Base-by-base conservation (phyloP, 1,284 basidiomycete species). In the Papiliotrema terrestris region DNA sequence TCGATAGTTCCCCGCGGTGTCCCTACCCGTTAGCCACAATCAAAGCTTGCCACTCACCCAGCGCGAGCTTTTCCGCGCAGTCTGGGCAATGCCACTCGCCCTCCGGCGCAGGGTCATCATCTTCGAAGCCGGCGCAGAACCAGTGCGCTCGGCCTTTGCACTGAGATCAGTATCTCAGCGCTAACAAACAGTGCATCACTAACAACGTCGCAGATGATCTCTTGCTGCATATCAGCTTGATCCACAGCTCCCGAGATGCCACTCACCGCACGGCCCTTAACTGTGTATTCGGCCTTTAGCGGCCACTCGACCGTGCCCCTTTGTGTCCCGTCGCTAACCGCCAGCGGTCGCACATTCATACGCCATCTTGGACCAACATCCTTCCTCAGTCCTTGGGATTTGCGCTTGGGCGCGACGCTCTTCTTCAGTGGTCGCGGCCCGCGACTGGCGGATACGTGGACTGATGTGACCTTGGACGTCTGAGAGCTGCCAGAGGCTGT, bases 71-170 rank as follows among this genome's bases (percentile, higher is more conserved):
- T 2, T 42, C 8, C 3, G 15, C n/a, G 35, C 52, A 54, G 23
- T 54, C 52, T 3, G 52, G 52, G 49, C 52, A 54, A n/a, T 36
- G 14, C 52, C 52, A 54, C 8, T 54, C 52, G 14, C 52, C 46
- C 13, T 41, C 52, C 2, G 52, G 52, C 6, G 52, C 14, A 19
- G 36, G 23, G 14, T 48, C 45, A 39, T 49, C 52, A 29, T 54
- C 52, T 14, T 20, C 45, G 9, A 54, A 22, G 49, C 52, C 52
- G 6, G 52, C 52, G 26, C 52, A 54, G 14, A 43, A 42, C 44
- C 38, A 54, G 26, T 54, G 52, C 13, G 35, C 52, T 15, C 52
- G 13, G 36, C 48, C 23, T 13, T 50, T 37, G 19, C 26, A 48
- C 46, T 37, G 32, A 19, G 26, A 48, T 48, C 26, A 48, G 25